These are phyloP conservation scores for Magnolia kwangsiensis DNA, from an alignment of 164 flowering plant species.

Conservation along the genomic window DNA sequence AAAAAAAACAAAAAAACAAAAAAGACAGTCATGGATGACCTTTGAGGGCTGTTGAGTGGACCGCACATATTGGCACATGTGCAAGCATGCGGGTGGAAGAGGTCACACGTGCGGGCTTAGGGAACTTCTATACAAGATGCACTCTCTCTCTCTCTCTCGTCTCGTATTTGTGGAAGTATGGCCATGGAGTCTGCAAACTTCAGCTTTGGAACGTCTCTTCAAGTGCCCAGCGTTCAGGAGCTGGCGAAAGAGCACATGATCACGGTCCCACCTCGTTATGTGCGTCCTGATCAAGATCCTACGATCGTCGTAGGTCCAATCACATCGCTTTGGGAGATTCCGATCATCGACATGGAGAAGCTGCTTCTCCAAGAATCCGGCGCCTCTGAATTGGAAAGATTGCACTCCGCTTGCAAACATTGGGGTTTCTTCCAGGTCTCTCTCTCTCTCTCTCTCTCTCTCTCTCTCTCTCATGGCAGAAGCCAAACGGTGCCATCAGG, in stretches of 20 bases:
- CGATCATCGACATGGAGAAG: conserved; percentile 33
- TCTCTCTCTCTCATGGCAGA: neutral
- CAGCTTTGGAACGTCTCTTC: conserved; percentile 36
- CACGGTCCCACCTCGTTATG: conserved; percentile 38
- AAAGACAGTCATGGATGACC: no score
- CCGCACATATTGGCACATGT: no score
- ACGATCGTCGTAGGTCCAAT: neutral
- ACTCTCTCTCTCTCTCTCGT: neutral
- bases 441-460: neutral
- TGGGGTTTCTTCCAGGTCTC: conserved; percentile 46
- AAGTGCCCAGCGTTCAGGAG: conserved; percentile 50
- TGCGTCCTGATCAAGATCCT: conserved; percentile 23
- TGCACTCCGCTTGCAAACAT: conserved; percentile 41
- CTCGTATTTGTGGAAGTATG: neutral
- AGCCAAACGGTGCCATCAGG: neutral
- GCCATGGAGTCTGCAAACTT: neutral
- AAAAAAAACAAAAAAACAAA: no score
- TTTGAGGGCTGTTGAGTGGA: no score
- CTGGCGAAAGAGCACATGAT: conserved; percentile 27
- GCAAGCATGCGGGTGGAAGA: no score
- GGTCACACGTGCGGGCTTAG: no score
- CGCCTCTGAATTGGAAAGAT: conserved; percentile 26
- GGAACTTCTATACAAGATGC: no score
- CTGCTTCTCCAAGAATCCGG: conserved; percentile 14
- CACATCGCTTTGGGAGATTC: conserved; percentile 12